Evolutionary conservation across 176 grass and related monocot species (phyloP).

Genomic region (Hordeum marinum): DNA sequence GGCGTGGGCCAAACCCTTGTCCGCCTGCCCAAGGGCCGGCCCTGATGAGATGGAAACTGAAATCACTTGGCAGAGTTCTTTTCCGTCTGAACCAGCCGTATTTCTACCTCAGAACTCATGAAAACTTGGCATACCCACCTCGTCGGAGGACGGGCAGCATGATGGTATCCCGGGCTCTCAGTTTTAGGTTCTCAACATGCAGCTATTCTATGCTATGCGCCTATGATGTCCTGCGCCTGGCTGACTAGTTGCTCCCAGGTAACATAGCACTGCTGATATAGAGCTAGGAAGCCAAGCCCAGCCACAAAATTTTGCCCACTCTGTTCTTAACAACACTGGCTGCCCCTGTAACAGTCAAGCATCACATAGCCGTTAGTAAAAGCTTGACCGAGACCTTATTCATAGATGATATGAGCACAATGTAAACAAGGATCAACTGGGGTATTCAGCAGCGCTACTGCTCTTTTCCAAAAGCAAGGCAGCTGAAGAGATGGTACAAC

Average conservation of each 20-base stretch:
- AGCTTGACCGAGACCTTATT: background rate
- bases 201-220: background rate
- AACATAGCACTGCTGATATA: background rate
- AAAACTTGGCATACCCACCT: background rate
- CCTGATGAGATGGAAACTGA: background rate
- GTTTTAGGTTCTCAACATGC: background rate
- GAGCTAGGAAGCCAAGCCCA: background rate
- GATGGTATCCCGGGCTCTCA: slow-evolving; percentile 19
- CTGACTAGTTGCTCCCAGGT: background rate
- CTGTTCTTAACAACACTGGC: background rate
- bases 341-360: background rate
- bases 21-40: no score
- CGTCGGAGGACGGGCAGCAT: background rate
- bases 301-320: background rate
- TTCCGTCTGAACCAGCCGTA: slow-evolving; percentile 16
- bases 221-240: background rate
- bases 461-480: background rate
- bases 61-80: slow-evolving; percentile 6
- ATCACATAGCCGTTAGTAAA: background rate
- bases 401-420: background rate
- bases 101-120: slow-evolving; percentile 22
- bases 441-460: background rate
- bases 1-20: no score
- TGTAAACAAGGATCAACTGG: background rate
- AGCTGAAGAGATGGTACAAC: background rate